Evolutionary conservation across 208 protist species (phyloP), one percentile per base, ranked within the genome.

Genomic region (Leishmania turanica): DNA sequence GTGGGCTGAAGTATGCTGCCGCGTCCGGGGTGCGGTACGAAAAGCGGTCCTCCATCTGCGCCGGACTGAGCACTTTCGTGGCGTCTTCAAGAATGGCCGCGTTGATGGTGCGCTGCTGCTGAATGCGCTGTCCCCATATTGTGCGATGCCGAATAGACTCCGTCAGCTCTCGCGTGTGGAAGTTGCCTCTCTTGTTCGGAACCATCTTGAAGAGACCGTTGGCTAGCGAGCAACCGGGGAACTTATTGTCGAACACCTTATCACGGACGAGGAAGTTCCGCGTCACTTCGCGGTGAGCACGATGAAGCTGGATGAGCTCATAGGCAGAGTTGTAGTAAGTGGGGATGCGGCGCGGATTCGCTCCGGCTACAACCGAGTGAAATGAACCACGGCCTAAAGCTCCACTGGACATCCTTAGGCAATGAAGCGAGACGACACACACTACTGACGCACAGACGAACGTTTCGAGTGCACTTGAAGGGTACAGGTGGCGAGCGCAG

Each of bases 181-280:
- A 98, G 74, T 77, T 89, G 45, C 92, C 81, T 45, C 95, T 84
- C 54, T 90, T 89, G 71, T 93, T 93, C 0, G 95, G 95, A 53
- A 94, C 88, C 86, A 98, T 92, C 75, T 96, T 96, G 85, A 96
- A 98, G 34, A 97, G 78, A 13, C 95, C 95, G 83, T 98, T 98
- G 17, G 90, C 95, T 37, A 96, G 56, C 8, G 89, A 84, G 15
- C 80, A 86, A 3, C 89, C 90, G 4, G 93, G 93, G 81, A 98
- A 96, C 77, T 97, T 97, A 80, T 98, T 98, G 82, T 98, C 93
- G 81, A 98, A 97, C 37, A 98, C 84, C 69, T 95, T 95, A 74
- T 98, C 95, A 2, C 95, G 85, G 6, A 97, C 91, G 45, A 89
- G 87, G 69, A 98, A 97, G 80, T 89, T 76, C 21, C 88, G 89